These are phyloP conservation scores for Primulina tabacum DNA, from an alignment of 257 asterid genomes.

Conservation along the genomic window DNA sequence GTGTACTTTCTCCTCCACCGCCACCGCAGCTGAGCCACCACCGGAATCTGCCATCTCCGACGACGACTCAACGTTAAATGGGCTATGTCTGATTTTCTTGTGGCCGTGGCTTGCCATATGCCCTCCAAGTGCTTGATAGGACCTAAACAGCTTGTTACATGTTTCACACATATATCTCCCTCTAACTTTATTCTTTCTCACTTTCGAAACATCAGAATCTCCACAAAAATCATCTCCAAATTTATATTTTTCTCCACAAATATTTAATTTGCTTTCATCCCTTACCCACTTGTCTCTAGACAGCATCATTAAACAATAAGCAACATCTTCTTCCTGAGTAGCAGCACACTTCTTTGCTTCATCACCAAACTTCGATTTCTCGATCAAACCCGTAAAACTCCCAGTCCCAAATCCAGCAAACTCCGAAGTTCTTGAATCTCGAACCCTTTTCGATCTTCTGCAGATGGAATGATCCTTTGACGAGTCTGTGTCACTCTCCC, in stretches of 20 bases:
- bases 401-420: neutral
- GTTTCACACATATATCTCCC: slow-evolving; percentile 75
- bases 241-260: slow-evolving; percentile 2
- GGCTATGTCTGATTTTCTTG: slow-evolving; percentile 44
- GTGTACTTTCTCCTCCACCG: slow-evolving; percentile 45
- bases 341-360: slow-evolving; percentile 15
- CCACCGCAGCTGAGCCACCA: neutral
- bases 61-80: slow-evolving; percentile 5
- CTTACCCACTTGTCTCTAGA: slow-evolving; percentile 66
- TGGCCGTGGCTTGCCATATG: slow-evolving; percentile 97
- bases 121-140: slow-evolving; percentile 94
- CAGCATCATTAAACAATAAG: slow-evolving; percentile 76
- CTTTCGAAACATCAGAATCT: slow-evolving; percentile 35
- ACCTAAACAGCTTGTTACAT: slow-evolving; percentile 60
- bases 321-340: slow-evolving; percentile 72
- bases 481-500: slow-evolving; percentile 69
- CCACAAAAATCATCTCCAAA: slow-evolving; percentile 13
- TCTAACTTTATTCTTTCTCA: slow-evolving; percentile 32
- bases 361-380: slow-evolving; percentile 25
- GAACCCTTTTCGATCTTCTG: slow-evolving; percentile 50
- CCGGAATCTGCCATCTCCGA: slow-evolving; percentile 7
- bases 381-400: neutral
- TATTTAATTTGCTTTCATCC: slow-evolving; percentile 8
- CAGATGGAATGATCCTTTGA: slow-evolving; percentile 31
- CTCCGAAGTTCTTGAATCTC: slow-evolving; percentile 36